Evolutionary conservation across 1,139 yeast genomes (phyloP), one percentile per base, ranked within the genome.

Genomic region (Hanseniaspora gamundiae): DNA sequence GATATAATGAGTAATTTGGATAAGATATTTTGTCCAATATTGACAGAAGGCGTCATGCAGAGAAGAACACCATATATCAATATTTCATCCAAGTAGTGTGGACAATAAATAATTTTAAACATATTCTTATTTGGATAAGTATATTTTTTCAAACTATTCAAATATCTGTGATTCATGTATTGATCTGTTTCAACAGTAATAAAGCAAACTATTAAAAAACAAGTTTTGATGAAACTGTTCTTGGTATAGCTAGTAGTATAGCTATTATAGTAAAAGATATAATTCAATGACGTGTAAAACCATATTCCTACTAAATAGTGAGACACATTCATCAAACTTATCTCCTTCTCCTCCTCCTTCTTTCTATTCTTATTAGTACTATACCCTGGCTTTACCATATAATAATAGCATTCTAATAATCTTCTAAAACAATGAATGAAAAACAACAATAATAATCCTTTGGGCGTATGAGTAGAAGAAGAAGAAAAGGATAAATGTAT

Each of bases 31-130:
- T 35, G 36, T 5, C 33, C 17, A 14, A 31, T 38, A 24, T 30
- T 9, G 14, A 41, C 26, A 24, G 26, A 9, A 24, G 9, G 26
- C 6, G 9, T 6, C 6, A 24, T 6, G 61, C 51, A n/a, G 60
- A 50, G 0, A 60, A 73, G 53, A 1, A 74, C 56, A 0, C 68
- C 40, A 54, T 88, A 88, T 17, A 87, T 72, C 26, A 73, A 46
- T 1, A 84, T 64, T 57, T 88, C 97, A 52, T 82, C 83, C 16
- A 80, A 66, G 54, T 87, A 88, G 59, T 88, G 96, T 0, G 96
- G 88, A 53, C 87, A 80, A 11, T 81, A 70, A 2, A 75, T 69
- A 13, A 56, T 54, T 35, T 60, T 60, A 58, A 85, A 80, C 41
- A 77, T 55, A 1, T 79, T 70, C 35, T 60, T 60, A 0, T 57